Percentiles rank a stretch among this genome's conserved stretches.
These are phyloP conservation scores for Leccinum rimulosum DNA, from an alignment of 768 basidiomycete genomes.

Conservation along the genomic window DNA sequence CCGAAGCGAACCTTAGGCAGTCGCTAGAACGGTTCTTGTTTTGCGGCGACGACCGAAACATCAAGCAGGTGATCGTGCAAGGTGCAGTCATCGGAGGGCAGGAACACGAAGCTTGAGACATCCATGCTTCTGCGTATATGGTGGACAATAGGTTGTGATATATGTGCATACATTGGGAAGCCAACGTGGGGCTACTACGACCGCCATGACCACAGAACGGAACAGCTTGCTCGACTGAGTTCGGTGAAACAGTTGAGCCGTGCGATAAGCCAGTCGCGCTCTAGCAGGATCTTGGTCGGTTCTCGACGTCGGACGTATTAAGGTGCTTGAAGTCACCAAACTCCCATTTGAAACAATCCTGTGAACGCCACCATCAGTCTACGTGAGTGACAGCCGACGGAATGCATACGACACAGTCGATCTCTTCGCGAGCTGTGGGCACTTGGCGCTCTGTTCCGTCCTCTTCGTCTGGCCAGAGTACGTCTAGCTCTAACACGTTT, in stretches of 20 bases:
- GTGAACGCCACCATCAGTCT: constrained; percentile 4
- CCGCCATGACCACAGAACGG: background rate
- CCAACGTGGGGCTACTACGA: constrained; percentile 2
- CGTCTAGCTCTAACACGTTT: constrained; percentile 48
- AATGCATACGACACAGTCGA: constrained; percentile 56
- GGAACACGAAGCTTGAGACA: constrained; percentile 27
- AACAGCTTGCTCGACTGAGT: background rate
- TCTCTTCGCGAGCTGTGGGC: constrained; percentile 57
- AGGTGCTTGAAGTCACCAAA: constrained; percentile 48
- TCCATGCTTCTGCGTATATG: constrained; percentile 3
- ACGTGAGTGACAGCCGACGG: background rate
- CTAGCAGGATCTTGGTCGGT: background rate
- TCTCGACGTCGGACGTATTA: background rate
- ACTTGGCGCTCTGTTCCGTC: constrained; percentile 45
- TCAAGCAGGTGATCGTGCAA: constrained; percentile 79
- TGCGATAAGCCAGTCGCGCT: constrained; percentile 1
- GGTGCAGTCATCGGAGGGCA: constrained; percentile 76
- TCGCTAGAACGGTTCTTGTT: constrained; percentile 84
- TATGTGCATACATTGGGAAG: background rate
- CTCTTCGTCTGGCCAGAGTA: constrained; percentile 37
- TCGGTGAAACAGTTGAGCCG: background rate
- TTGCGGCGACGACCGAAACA: constrained; percentile 84
- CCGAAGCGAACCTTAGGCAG: constrained; percentile 42
- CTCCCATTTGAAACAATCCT: constrained; percentile 83
- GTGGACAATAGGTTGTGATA: constrained; percentile 4